Percentiles rank a stretch among this genome's conserved stretches.
phyloP scores from a whole-genome alignment of 371 early-diverging fungal species.

The Paraphysoderma sedebokerense region DNA sequence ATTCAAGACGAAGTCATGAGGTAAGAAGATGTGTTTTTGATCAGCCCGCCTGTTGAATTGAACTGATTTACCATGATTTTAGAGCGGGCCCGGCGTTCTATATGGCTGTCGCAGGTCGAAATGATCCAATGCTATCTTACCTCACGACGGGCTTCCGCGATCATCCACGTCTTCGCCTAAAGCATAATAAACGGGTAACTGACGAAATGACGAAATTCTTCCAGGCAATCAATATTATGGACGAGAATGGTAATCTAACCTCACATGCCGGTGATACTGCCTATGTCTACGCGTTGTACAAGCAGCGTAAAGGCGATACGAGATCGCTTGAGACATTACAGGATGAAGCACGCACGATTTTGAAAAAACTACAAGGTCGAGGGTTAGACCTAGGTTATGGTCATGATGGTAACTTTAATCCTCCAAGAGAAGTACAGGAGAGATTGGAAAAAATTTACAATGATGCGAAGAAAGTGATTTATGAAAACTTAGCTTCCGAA shows the following conservation, averaged over 20 bases:
- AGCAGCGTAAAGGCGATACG: not conserved
- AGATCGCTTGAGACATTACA: not conserved
- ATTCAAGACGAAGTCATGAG: not conserved
- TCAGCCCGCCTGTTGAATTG: too few species aligned
- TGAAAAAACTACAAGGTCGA: not conserved
- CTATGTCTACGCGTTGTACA: not conserved
- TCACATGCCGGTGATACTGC: not conserved
- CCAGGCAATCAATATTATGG: not conserved
- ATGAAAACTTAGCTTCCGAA: not conserved
- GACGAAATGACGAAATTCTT: not conserved
- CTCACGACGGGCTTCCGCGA: constrained; percentile 1
- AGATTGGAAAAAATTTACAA: not conserved
- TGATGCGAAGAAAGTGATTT: not conserved
- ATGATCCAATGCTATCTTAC: constrained; percentile 3
- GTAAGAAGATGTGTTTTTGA: not conserved
- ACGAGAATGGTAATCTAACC: not conserved
- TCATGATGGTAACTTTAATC: not conserved
- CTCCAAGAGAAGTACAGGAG: not conserved
- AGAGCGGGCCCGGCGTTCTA: not conserved
- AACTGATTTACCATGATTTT: too few species aligned
- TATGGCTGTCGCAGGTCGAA: constrained; percentile 1
- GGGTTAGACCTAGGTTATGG: constrained; percentile 3
- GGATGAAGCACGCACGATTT: not conserved
- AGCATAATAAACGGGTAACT: not conserved
- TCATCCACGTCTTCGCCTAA: not conserved